Percentiles rank a stretch among this genome's conserved stretches.
These are phyloP conservation scores for Pholiota conissans DNA, from an alignment of 768 basidiomycete species.

Conservation along the genomic window DNA sequence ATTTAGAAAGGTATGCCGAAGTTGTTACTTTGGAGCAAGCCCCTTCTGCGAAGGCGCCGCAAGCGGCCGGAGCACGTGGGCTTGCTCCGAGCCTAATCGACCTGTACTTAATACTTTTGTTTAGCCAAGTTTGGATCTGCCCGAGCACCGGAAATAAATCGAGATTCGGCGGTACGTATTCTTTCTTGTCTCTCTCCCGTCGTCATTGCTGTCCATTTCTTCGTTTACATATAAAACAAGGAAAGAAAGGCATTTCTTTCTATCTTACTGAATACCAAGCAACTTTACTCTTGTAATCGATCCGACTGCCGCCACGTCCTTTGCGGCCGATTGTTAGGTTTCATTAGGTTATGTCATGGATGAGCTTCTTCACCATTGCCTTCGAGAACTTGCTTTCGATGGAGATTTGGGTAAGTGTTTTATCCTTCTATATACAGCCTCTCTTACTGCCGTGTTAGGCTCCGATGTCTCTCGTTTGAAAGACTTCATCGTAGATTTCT, in stretches of 20 bases:
- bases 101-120: too few species aligned
- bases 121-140: slow-evolving; percentile 5
- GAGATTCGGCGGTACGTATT: too few species aligned
- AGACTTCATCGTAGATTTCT: slow-evolving; percentile 71
- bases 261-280: too few species aligned
- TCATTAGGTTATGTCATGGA: slow-evolving; percentile 54
- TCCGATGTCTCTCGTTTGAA: slow-evolving; percentile 71
- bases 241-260: too few species aligned
- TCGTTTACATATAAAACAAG: too few species aligned
- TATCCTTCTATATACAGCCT: slow-evolving; percentile 46
- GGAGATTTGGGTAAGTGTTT: slow-evolving; percentile 79
- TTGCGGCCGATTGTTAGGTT: not conserved
- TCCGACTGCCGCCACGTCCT: not conserved
- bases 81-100: too few species aligned
- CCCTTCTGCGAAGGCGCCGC: too few species aligned
- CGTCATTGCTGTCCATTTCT: not conserved
- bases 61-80: too few species aligned
- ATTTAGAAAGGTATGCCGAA: too few species aligned
- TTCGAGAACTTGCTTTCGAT: slow-evolving; percentile 87
- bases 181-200: not conserved
- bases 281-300: too few species aligned
- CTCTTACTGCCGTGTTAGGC: slow-evolving; percentile 46
- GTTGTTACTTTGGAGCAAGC: too few species aligned
- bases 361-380: slow-evolving; percentile 79
- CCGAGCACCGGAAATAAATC: not conserved